phyloP scores from a whole-genome alignment of 2,329 filamentous ascomycete genomes.

The Colletotrichum caudatum region DNA sequence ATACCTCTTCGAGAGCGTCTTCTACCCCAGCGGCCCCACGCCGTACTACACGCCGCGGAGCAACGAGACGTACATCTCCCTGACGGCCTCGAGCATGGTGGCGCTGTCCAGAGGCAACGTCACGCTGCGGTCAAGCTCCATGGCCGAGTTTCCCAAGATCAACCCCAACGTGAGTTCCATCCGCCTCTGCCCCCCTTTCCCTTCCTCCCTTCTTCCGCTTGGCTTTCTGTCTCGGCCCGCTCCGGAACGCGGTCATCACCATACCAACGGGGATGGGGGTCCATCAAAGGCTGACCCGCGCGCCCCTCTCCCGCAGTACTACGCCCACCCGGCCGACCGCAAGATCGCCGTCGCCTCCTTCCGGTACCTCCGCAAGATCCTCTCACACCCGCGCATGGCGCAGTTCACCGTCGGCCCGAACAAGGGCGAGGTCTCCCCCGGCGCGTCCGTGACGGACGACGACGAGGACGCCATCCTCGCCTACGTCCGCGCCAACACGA shows the following conservation, averaged over 20 bases:
- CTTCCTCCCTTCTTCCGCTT: no score
- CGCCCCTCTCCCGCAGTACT: conserved; percentile 43
- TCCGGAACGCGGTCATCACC: conserved; percentile 29
- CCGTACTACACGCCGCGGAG: conserved; percentile 45
- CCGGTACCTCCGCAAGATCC: conserved; percentile 49
- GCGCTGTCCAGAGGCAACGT: conserved; percentile 45
- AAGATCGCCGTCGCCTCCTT: conserved; percentile 50
- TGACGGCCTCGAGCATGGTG: conserved; percentile 46
- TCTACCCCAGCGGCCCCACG: conserved; percentile 47
- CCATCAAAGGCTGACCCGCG: conserved; percentile 43
- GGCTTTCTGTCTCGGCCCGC: background rate
- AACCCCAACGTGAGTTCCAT: conserved; percentile 44
- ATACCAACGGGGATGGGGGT: conserved; percentile 11
- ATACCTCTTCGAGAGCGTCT: conserved; percentile 47
- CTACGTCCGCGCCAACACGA: conserved; percentile 47
- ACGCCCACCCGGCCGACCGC: conserved; percentile 47
- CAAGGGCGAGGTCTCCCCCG: conserved; percentile 46
- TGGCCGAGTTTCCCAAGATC: conserved; percentile 44
- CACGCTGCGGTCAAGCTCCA: conserved; percentile 42
- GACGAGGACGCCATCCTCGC: conserved; percentile 47
- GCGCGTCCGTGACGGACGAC: conserved; percentile 42
- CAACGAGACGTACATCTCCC: conserved; percentile 47
- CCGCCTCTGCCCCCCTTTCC: no score
- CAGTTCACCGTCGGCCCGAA: conserved; percentile 45
- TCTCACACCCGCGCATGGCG: conserved; percentile 45